Conservation (phyloP, 345 rosid genomes). For the Brassica carinata region DNA sequence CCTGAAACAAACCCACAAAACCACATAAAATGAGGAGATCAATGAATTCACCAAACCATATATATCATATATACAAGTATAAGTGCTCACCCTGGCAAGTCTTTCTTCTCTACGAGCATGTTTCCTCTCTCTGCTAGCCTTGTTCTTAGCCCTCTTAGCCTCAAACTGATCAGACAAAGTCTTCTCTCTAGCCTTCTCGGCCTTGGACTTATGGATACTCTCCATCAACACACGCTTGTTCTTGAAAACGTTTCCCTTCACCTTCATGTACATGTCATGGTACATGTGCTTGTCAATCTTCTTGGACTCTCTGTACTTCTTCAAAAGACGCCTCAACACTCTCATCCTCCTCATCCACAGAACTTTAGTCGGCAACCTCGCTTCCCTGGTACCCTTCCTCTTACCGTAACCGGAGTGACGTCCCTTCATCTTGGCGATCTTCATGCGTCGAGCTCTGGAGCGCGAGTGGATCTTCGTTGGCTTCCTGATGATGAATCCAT, state of each 20-base stretch:
- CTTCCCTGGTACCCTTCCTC: constrained; percentile 93
- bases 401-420: constrained; percentile 99
- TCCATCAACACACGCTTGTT: constrained; percentile 98
- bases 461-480: constrained; percentile 98
- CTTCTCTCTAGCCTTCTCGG: constrained; percentile 98
- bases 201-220: constrained; percentile 91
- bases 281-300: constrained; percentile 95
- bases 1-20: constrained; percentile 37
- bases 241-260: constrained; percentile 66
- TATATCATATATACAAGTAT: not conserved
- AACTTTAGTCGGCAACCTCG: constrained; percentile 89
- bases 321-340: constrained; percentile 82
- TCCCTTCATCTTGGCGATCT: constrained; percentile 89
- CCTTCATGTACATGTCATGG: not conserved
- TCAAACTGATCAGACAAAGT: constrained; percentile 90
- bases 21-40: not conserved
- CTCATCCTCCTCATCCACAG: constrained; percentile 99
- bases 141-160: constrained; percentile 94
- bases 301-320: constrained; percentile 83
- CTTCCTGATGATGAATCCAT: constrained; percentile 66
- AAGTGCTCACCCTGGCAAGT: constrained; percentile 64
- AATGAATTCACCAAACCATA: not conserved
- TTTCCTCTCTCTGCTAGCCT: constrained; percentile 96
- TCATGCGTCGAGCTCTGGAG: constrained; percentile 82
- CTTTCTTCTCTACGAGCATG: constrained; percentile 86